Evolutionary conservation across 2,329 filamentous ascomycete species (phyloP), one percentile per base, ranked within the genome.

Genomic region (Alternaria viburni): DNA sequence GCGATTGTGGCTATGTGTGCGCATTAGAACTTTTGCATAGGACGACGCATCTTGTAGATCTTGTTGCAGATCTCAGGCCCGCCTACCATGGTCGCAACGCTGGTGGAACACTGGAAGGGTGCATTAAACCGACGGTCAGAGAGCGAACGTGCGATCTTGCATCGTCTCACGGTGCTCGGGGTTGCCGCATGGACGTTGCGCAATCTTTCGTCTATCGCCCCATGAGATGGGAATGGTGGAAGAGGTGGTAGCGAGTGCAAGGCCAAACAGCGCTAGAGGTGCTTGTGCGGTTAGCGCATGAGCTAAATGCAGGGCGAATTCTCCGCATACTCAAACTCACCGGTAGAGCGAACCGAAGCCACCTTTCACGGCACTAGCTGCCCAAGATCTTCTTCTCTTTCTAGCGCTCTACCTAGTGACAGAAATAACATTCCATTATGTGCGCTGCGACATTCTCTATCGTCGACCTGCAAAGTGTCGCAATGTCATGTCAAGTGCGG

Each of bases 51-150:
- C 32, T 30, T 28, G 51, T 45, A 43, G 19, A 59, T 28, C 26
- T 36, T 55, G 60, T 55, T 50, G 50, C 50, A 51, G 25, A 45
- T 36, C 17, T 21, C 15, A 15, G 44, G 30, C 44, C 11, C 25
- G 60, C 49, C 32, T 23, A 36, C 28, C 19, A n/a, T 36, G 13
- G 28, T 36, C 28, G 49, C 49, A 59, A 62, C 56, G 51, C 21
- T 62, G 60, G 60, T 59, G 50, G 43, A 36, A 62, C 49, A 32
- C 36, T 5, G 9, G n/a, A 32, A 41, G 49, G 26, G 13, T 54
- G 17, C 32, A 30, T 44, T 54, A 41, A 54, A 50, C 49, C 17
- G n/a, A 49, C 43, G 60, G 47, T 32, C 30, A 28, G n/a, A 47
- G 56, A 30, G 41, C 19, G 32, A 54, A 36, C 23, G 10, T 46